Evolutionary conservation across 163 green algal species (phyloP), one percentile per base, ranked within the genome.

Genomic region (Prototheca stagnorum): DNA sequence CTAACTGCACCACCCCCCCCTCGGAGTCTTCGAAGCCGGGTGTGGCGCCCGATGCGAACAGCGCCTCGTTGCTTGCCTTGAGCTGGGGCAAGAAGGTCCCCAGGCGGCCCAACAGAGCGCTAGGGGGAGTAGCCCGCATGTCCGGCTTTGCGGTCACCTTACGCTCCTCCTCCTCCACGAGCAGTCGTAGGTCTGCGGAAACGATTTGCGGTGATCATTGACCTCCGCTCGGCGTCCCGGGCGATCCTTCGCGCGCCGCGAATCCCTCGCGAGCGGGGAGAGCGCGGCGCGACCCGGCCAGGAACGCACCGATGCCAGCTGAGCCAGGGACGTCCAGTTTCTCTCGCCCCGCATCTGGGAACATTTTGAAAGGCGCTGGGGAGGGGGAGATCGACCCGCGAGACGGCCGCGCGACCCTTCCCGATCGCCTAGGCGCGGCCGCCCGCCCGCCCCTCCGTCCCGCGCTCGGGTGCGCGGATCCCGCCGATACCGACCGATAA

Each of bases 71-170:
- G 17, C 52, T 47, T 6, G 49, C 34, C 31, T 62, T 11, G 19
- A 67, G 17, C 29, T 43, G 19, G 8, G 59, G 59, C 37, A 67
- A 34, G 15, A 67, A 67, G 16, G 27, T 36, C 29, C 62, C 44
- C 25, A 67, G 52, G 11, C 47, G 28, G 29, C 19, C 21, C 20
- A 67, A 39, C 45, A 67, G 44, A 17, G 25, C 51, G 39, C 39
- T 54, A 16, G 33, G 44, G 19, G 51, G 34, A 49, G 42, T 16
- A 9, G 41, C 42, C 17, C 37, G 34, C n/a, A 65, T 65, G 11
- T 29, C 12, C 7, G 49, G 57, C 28, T 65, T 63, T 39, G n/a
- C n/a, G n/a, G n/a, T n/a, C n/a, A n/a, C n/a, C n/a, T n/a, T n/a
- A n/a, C 26, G 27, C 25, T 42, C 26, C 5, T 35, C 43, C 9